phyloP scores from a whole-genome alignment of 164 flowering plant genomes.

The Kalanchoe fedtschenkoi region DNA sequence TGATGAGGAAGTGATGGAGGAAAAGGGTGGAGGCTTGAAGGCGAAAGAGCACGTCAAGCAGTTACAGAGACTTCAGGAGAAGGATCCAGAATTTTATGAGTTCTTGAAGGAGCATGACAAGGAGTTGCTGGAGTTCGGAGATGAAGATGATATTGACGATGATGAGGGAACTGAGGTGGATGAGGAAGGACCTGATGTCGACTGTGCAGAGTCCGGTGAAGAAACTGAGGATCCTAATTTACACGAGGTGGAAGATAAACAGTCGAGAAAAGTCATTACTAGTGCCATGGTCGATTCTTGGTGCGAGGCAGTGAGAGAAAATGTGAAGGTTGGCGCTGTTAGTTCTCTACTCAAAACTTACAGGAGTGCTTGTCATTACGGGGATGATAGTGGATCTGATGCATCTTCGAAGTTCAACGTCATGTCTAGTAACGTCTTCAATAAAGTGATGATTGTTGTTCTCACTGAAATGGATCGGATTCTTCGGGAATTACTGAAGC shows the following conservation, averaged over 20 bases:
- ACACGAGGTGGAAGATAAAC: constrained; percentile 18
- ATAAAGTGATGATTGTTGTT: constrained; percentile 73
- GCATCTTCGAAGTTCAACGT: constrained; percentile 32
- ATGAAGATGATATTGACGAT: too few species aligned
- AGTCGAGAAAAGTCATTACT: constrained; percentile 43
- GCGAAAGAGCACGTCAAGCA: too few species aligned
- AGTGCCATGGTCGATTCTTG: constrained; percentile 78
- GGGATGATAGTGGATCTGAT: constrained; percentile 63
- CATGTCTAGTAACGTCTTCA: constrained; percentile 80
- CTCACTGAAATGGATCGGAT: constrained; percentile 79
- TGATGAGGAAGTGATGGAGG: constrained; percentile 11
- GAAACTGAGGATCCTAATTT: constrained; percentile 10
- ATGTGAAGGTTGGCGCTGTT: constrained; percentile 44
- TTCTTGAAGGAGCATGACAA: too few species aligned
- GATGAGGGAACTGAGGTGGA: constrained; percentile 22
- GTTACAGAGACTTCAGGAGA: too few species aligned
- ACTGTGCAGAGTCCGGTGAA: constrained; percentile 15
- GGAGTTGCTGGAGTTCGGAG: too few species aligned
- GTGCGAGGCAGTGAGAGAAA: constrained; percentile 38
- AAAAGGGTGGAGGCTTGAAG: constrained; percentile 2
- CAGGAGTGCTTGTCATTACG: constrained; percentile 80
- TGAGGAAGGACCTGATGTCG: constrained; percentile 18
- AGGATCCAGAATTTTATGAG: too few species aligned
- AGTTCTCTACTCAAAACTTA: constrained; percentile 69
- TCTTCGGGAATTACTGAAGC: constrained; percentile 53